Conservation (phyloP, 768 basidiomycete genomes). For the Lactifluus echinatus region DNA sequence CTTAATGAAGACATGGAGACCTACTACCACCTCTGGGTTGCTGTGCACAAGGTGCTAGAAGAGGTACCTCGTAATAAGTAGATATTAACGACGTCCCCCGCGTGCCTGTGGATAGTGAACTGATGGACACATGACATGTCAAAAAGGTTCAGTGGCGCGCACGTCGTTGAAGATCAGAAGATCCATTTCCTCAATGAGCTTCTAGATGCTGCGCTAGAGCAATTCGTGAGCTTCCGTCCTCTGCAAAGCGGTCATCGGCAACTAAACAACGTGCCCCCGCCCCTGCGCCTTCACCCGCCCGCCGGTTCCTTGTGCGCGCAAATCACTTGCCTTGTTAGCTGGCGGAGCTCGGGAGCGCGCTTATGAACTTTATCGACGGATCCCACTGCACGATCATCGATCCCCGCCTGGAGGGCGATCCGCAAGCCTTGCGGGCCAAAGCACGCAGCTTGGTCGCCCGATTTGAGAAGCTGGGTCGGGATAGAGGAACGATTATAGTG, state of each 20-base stretch:
- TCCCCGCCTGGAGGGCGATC: constrained; percentile 35
- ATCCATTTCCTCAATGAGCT: constrained; percentile 2
- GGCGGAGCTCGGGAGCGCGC: constrained; percentile 39
- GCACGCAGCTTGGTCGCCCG: constrained; percentile 34
- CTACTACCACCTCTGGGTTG: constrained; percentile 19
- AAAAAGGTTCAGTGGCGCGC: constrained; percentile 13
- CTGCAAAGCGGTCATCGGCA: neutral
- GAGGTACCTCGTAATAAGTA: constrained; percentile 9
- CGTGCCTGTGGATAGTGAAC: constrained; percentile 4
- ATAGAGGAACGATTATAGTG: constrained; percentile 36
- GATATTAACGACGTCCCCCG: neutral
- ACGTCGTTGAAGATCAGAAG: constrained; percentile 8
- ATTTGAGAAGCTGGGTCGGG: constrained; percentile 35
- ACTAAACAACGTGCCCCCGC: constrained; percentile 4
- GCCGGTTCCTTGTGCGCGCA: neutral
- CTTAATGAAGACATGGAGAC: constrained; percentile 9
- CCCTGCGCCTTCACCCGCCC: neutral
- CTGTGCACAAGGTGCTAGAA: constrained; percentile 18
- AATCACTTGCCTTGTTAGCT: constrained; percentile 29
- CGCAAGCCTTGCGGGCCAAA: constrained; percentile 33
- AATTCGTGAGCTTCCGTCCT: constrained; percentile 7
- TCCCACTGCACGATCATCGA: constrained; percentile 44
- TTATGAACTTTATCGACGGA: constrained; percentile 38
- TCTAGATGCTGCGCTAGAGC: constrained; percentile 13
- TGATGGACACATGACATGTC: constrained; percentile 13